A percentile compares a stretch with the other conserved stretches of the same genome.
Conservation (phyloP, 2,329 filamentous ascomycete species). For the Metarhizium rileyi region DNA sequence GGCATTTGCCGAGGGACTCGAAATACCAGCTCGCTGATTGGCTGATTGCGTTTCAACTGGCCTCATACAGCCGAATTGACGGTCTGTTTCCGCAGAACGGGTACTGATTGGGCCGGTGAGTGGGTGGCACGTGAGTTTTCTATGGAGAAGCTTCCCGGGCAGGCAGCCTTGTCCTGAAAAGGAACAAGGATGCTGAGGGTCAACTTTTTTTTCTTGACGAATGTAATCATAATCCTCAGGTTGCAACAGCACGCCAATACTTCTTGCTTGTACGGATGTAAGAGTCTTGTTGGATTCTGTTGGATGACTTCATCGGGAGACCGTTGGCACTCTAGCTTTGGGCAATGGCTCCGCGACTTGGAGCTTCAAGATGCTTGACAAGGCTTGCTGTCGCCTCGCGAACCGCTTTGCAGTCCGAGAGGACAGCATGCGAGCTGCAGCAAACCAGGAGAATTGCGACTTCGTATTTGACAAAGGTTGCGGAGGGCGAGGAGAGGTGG, state of each 20-base stretch:
- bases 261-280: not conserved
- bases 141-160: not conserved
- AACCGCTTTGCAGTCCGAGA: no score
- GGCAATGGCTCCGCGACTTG: conserved; percentile 2
- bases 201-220: not conserved
- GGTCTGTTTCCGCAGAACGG: conserved; percentile 11
- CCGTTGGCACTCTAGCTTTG: not conserved
- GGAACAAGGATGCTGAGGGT: not conserved
- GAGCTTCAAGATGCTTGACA: conserved; percentile 12
- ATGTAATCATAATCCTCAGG: no score
- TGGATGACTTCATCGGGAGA: not conserved
- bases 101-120: conserved; percentile 20
- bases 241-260: not conserved
- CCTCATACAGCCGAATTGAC: conserved; percentile 17
- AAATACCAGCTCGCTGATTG: conserved; percentile 38
- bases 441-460: conserved; percentile 27
- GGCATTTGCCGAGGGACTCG: conserved; percentile 41
- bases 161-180: not conserved
- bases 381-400: no score
- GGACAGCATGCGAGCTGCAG: conserved; percentile 12
- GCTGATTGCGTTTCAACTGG: conserved; percentile 18
- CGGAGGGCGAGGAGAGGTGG: conserved; percentile 37
- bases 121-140: conserved; percentile 19
- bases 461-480: conserved; percentile 34
- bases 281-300: not conserved